A percentile compares a stretch with the other conserved stretches of the same genome.
phyloP scores from a whole-genome alignment of 305 asterid genomes.

The Solanum aculeatissimum region DNA sequence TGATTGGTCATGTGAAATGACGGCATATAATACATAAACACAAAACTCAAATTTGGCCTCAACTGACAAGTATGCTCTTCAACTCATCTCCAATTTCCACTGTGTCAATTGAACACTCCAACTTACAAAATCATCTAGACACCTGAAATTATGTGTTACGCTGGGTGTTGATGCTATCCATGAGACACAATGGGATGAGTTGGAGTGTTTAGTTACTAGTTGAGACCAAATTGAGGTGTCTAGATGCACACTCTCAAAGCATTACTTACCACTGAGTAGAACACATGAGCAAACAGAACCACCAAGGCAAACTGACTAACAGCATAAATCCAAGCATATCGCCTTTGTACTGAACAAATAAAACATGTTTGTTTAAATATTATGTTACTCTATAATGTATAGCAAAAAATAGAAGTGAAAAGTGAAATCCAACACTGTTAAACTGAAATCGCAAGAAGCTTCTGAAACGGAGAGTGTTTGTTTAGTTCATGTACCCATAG shows the following conservation, averaged over 20 bases:
- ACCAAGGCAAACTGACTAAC: slow-evolving; percentile 64
- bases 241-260: background rate
- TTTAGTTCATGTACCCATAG: slow-evolving; percentile 54
- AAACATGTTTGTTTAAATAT: background rate
- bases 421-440: background rate
- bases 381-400: background rate
- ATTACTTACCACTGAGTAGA: slow-evolving; percentile 74
- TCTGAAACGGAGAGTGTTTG: background rate
- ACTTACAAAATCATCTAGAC: background rate
- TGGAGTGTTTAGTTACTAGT: background rate
- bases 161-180: background rate
- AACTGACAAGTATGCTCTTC: background rate
- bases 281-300: slow-evolving; percentile 68
- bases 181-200: background rate
- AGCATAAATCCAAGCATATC: slow-evolving; percentile 76
- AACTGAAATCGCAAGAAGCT: background rate
- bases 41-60: background rate
- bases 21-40: background rate
- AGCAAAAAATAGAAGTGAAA: background rate
- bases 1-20: background rate
- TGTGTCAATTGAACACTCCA: background rate
- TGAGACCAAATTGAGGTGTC: background rate
- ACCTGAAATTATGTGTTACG: background rate
- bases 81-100: background rate
- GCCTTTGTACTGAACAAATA: slow-evolving; percentile 44